A percentile compares a stretch with the other conserved stretches of the same genome.
These are phyloP conservation scores for Tulasnella sp. DNA, from an alignment of 768 basidiomycete genomes.

Conservation along the genomic window DNA sequence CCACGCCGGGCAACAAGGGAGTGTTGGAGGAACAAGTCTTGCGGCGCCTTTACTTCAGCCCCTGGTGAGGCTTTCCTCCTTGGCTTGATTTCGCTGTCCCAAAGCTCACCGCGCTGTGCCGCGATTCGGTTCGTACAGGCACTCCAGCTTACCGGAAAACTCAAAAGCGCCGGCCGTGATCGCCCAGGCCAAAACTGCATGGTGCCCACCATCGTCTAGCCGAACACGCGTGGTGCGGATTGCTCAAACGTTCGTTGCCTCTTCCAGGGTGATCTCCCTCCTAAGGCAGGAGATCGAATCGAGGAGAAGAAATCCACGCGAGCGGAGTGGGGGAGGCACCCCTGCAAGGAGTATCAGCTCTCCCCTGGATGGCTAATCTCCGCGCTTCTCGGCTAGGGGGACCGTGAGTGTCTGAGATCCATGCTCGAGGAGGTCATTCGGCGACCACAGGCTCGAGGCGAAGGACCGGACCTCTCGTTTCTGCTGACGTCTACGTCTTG, in stretches of 20 bases:
- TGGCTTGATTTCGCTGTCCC: background rate
- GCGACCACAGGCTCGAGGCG: background rate
- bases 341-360: background rate
- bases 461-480: background rate
- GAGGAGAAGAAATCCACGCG: constrained; percentile 38
- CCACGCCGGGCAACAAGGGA: constrained; percentile 54
- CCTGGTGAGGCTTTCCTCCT: constrained; percentile 54
- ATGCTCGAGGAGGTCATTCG: background rate
- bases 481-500: background rate
- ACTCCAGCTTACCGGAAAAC: constrained; percentile 87
- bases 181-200: constrained; percentile 81
- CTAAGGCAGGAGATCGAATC: constrained; percentile 42
- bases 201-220: constrained; percentile 79
- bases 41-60: constrained; percentile 56
- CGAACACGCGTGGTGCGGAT: constrained; percentile 61
- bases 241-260: constrained; percentile 68
- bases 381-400: background rate
- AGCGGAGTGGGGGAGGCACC: background rate
- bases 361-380: background rate
- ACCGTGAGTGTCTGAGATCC: background rate
- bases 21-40: constrained; percentile 52
- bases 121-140: constrained; percentile 83
- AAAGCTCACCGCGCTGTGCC: constrained; percentile 42
- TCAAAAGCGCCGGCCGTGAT: constrained; percentile 68
- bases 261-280: constrained; percentile 63